These are phyloP conservation scores for Tetrahymena elliotti DNA, from an alignment of 73 alveolate genomes.

Conservation along the genomic window DNA sequence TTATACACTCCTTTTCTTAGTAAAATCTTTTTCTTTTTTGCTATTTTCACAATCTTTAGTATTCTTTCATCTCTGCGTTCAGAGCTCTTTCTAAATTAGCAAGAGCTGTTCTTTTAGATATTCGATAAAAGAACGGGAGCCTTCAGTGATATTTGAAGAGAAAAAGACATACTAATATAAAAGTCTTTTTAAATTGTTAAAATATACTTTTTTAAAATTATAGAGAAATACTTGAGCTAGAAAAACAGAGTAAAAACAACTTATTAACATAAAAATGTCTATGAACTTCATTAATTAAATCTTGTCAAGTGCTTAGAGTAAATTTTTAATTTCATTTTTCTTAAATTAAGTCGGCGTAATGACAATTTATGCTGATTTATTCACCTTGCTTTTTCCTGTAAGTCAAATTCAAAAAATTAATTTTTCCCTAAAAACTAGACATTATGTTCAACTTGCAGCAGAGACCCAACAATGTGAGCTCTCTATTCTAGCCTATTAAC, in stretches of 20 bases:
- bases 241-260: neutral
- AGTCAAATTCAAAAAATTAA: neutral
- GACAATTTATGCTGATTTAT: neutral
- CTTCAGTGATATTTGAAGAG: neutral
- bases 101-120: neutral
- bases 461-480: neutral
- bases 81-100: neutral
- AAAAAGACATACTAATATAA: neutral
- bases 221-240: neutral
- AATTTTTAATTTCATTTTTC: neutral
- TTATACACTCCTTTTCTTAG: neutral
- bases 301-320: neutral
- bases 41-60: neutral
- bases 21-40: neutral
- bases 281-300: neutral
- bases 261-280: neutral
- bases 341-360: neutral
- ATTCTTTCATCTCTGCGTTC: neutral
- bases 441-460: neutral
- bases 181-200: neutral
- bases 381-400: neutral
- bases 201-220: neutral
- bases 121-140: neutral
- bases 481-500: neutral
- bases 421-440: neutral